Evolutionary conservation across 2,329 filamentous ascomycete species (phyloP), one percentile per base, ranked within the genome.

Genomic region (Delphinella strobiligena): DNA sequence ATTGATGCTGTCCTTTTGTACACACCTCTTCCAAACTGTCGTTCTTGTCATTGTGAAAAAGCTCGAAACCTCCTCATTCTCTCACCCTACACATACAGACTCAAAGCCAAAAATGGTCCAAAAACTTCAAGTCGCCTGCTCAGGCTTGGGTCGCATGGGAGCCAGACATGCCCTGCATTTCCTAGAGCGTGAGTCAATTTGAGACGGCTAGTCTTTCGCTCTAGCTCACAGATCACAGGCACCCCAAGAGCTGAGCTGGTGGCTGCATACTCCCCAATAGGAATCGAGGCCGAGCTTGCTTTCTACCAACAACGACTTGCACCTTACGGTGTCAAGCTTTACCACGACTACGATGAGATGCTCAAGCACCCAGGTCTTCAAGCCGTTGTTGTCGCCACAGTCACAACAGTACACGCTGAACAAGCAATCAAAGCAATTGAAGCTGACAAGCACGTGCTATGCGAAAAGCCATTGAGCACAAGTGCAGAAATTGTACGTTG

Each of bases 401-500:
- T 70, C 10, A 71, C 70, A 1, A 72, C 65, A 1, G 67, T 68
- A 10, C 74, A 78, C 47, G 72, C 72, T 0, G 62, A 72, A 46
- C 69, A 78, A 47, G 65, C 72, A 1, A 70, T 74, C 49, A 65
- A 68, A 47, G 72, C 72, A 9, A 75, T 78, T 37, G 53, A 71
- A 37, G 62, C 61, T 7, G 63, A 68, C 32, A 63, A 69, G 47
- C 74, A 78, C 48, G 71, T 76, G 0, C 55, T 77, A 12, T 75
- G 71, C 48, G 74, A 78, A 60, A 76, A 77, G 60, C 74, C 73
- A 2, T 51, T 75, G 22, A 71, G 67, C 32, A 80, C 74, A 1
- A 71, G 64, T 41, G 62, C 76, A 12, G 72, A 77, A 47, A 61
- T 76, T 37, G 74, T 78, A 58, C 51, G 69, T 59, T 18, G 43